These are phyloP conservation scores for Penicillium argentinense DNA, from an alignment of 495 filamentous ascomycete species.

Conservation along the genomic window DNA sequence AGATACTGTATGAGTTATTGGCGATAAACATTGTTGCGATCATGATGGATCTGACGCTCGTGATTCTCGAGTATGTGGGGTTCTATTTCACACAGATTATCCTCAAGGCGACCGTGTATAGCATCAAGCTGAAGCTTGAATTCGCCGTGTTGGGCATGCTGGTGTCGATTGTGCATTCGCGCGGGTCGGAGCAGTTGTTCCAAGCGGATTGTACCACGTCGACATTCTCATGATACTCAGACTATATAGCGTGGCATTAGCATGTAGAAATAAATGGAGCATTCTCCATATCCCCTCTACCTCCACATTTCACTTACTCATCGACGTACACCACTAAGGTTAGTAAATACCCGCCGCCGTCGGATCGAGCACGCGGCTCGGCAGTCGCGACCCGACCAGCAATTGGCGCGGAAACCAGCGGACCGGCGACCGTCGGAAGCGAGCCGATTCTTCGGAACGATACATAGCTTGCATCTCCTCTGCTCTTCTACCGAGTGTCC, in stretches of 20 bases:
- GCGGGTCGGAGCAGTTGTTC: constrained; percentile 1
- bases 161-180: constrained; percentile 30
- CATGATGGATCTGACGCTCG: constrained; percentile 42
- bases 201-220: constrained; percentile 10
- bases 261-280: too few relatives aligned
- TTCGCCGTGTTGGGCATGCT: constrained; percentile 47
- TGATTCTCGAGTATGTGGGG: constrained; percentile 47
- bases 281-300: too few relatives aligned
- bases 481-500: too few relatives aligned
- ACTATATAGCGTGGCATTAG: too few relatives aligned
- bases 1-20: constrained; percentile 43
- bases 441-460: constrained; percentile 3
- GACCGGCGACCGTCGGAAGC: constrained; percentile 11
- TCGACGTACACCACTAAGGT: too few relatives aligned
- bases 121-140: constrained; percentile 56
- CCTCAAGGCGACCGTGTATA: constrained; percentile 50
- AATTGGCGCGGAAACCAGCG: neutral
- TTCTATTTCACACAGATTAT: constrained; percentile 47
- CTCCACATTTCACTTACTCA: too few relatives aligned
- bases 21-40: constrained; percentile 45
- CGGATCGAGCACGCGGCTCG: constrained; percentile 13
- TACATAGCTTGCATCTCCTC: too few relatives aligned
- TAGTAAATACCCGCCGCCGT: constrained; percentile 6
- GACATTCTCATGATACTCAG: neutral
- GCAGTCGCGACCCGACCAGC: constrained; percentile 7